Conservation (phyloP, 495 filamentous ascomycete species). For the Amniculicola lignicola region DNA sequence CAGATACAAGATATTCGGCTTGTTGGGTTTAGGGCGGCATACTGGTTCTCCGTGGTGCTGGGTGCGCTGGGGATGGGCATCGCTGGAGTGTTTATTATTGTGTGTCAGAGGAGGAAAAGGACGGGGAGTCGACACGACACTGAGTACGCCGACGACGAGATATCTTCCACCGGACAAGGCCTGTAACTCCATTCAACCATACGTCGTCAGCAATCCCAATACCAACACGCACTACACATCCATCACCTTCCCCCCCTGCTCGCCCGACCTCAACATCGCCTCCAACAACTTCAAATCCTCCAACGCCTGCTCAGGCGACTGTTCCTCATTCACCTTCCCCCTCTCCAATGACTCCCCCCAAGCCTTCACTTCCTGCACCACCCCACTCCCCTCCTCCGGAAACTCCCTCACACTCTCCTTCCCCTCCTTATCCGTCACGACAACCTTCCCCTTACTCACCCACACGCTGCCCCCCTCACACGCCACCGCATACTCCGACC, state of each 20-base stretch:
- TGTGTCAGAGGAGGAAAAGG: slow-evolving; percentile 11
- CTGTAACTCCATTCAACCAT: neutral
- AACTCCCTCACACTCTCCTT: slow-evolving; percentile 49
- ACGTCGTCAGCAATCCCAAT: too few relatives aligned
- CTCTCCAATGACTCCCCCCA: slow-evolving; percentile 59
- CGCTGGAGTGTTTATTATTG: slow-evolving; percentile 10
- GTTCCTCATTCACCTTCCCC: slow-evolving; percentile 51
- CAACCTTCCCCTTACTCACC: slow-evolving; percentile 51
- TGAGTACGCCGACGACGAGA: too few relatives aligned
- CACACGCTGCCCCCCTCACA: slow-evolving; percentile 53
- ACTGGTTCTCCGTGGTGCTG: slow-evolving; percentile 19
- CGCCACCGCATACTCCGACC: slow-evolving; percentile 49
- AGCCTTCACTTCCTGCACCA: slow-evolving; percentile 62
- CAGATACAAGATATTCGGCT: slow-evolving; percentile 5
- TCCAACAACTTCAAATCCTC: slow-evolving; percentile 66
- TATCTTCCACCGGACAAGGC: neutral
- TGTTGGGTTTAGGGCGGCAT: slow-evolving; percentile 17
- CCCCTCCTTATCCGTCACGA: slow-evolving; percentile 39
- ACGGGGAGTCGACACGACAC: neutral
- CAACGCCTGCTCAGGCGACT: slow-evolving; percentile 64
- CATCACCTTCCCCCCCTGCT: slow-evolving; percentile 51
- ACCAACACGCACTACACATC: slow-evolving; percentile 14
- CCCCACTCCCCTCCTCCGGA: slow-evolving; percentile 55
- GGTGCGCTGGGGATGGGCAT: slow-evolving; percentile 25
- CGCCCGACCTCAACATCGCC: slow-evolving; percentile 62